Percentiles rank a stretch among this genome's conserved stretches.
These are phyloP conservation scores for Aspergillus ochraceoroseus DNA, from an alignment of 2,329 filamentous ascomycete genomes.

Conservation along the genomic window DNA sequence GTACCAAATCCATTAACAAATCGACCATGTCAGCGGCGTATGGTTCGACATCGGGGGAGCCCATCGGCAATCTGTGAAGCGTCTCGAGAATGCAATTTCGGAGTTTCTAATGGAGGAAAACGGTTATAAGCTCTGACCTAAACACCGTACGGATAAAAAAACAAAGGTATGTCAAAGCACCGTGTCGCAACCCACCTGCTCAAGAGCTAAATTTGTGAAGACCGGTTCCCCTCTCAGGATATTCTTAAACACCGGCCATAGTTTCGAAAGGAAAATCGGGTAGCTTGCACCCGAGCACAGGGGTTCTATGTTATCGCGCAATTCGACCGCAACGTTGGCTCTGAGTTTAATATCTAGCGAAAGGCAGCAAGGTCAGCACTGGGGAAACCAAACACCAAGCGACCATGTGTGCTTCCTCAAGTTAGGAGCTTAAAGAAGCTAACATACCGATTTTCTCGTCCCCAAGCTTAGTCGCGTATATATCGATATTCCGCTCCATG, in stretches of 20 bases:
- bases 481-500: conserved; percentile 48
- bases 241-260: conserved; percentile 84
- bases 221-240: conserved; percentile 81
- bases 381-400: no score
- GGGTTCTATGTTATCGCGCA: conserved; percentile 82
- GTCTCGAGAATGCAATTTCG: conserved; percentile 93
- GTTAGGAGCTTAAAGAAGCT: no score
- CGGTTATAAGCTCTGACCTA: conserved; percentile 1
- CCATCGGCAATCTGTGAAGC: conserved; percentile 75
- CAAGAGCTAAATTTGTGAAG: conserved; percentile 82
- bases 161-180: conserved; percentile 1
- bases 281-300: conserved; percentile 79
- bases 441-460: conserved; percentile 47
- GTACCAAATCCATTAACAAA: conserved; percentile 79
- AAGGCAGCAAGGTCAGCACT: conserved; percentile 10
- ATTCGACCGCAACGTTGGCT: conserved; percentile 72
- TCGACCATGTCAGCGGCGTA: conserved; percentile 87
- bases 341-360: conserved; percentile 70
- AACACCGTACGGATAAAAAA: neutral
- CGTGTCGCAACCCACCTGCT: conserved; percentile 62
- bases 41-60: conserved; percentile 75
- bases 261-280: conserved; percentile 71
- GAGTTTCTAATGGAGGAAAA: conserved; percentile 68
- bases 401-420: no score
- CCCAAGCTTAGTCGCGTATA: conserved; percentile 47